phyloP scores from a whole-genome alignment of 2,329 filamentous ascomycete genomes.

The Diatrype stigma region DNA sequence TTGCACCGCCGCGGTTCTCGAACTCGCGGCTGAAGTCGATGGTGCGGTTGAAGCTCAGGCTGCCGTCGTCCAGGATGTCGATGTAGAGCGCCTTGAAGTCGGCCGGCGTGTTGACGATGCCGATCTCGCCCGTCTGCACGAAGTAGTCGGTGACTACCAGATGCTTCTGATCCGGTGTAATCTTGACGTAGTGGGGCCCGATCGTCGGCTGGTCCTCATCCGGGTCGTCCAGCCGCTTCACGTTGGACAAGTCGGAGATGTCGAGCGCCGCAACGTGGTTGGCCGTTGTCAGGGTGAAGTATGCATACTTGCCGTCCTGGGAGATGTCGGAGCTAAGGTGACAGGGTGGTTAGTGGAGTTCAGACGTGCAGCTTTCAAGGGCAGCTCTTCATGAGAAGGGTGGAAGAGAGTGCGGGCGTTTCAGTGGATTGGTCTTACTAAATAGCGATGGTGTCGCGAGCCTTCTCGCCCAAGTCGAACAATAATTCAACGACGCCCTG shows the following conservation, averaged over 20 bases:
- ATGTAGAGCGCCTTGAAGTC: slow-evolving; percentile 62
- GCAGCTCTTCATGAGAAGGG: no score
- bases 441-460: slow-evolving; percentile 53
- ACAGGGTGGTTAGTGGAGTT: background rate
- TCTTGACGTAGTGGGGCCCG: slow-evolving; percentile 61
- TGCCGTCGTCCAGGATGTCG: slow-evolving; percentile 51
- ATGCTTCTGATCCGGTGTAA: slow-evolving; percentile 61
- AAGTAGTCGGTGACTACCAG: slow-evolving; percentile 63
- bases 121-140: slow-evolving; percentile 58
- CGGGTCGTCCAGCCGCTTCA: slow-evolving; percentile 58
- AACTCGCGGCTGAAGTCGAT: slow-evolving; percentile 55
- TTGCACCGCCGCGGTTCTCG: slow-evolving; percentile 50
- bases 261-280: slow-evolving; percentile 61
- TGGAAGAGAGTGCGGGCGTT: slow-evolving; percentile 4
- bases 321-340: slow-evolving; percentile 47
- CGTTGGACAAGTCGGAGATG: slow-evolving; percentile 55
- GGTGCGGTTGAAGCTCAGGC: slow-evolving; percentile 54
- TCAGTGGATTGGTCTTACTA: slow-evolving; percentile 50
- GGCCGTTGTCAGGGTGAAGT: slow-evolving; percentile 56
- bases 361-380: no score
- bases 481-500: slow-evolving; percentile 56
- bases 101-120: slow-evolving; percentile 55
- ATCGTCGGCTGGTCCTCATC: slow-evolving; percentile 55
- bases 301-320: slow-evolving; percentile 53
- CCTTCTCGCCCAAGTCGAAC: slow-evolving; percentile 53